These are phyloP conservation scores for Ailanthus altissimus DNA, from an alignment of 345 rosid species.

Conservation along the genomic window DNA sequence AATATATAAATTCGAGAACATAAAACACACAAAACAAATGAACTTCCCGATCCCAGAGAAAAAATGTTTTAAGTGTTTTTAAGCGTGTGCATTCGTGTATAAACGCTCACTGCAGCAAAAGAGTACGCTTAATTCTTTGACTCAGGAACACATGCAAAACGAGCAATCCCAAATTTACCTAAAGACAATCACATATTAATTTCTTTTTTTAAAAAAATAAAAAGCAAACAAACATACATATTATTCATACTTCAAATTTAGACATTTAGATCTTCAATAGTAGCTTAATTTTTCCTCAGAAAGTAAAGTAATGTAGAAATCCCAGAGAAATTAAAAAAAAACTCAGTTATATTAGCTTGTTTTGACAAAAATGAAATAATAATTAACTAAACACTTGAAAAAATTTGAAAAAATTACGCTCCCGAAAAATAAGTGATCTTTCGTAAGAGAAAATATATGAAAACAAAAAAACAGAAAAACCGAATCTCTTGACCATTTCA, in stretches of 20 bases:
- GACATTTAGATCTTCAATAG: background rate
- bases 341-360: background rate
- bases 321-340: background rate
- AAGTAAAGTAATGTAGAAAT: background rate
- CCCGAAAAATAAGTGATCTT: background rate
- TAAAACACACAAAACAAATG: background rate
- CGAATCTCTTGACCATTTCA: background rate
- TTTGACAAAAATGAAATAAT: background rate
- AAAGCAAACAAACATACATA: background rate
- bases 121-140: background rate
- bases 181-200: background rate
- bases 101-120: background rate
- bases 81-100: constrained; percentile 21
- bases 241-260: background rate
- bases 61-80: background rate
- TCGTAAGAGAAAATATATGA: background rate
- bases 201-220: background rate
- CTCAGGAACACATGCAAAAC: background rate
- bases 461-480: background rate
- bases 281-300: background rate
- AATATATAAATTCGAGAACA: background rate
- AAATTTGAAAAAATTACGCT: background rate
- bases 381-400: background rate
- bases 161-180: background rate
- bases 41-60: background rate